Conservation (phyloP, 1,284 basidiomycete species). For the Trichosporon ovoides region DNA sequence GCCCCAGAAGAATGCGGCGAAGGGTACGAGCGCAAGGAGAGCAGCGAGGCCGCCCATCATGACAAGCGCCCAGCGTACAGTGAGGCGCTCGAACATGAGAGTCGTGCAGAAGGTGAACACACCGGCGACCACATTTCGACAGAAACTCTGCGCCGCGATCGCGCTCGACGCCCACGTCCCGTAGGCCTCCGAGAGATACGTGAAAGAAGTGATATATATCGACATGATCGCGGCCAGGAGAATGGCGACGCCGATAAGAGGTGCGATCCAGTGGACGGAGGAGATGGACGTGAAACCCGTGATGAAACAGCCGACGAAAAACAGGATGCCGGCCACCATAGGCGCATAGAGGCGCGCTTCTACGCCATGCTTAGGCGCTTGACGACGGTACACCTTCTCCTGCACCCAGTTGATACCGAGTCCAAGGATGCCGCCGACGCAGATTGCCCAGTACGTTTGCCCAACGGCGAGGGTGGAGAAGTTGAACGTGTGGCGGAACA, state of each 20-base stretch:
- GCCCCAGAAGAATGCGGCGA: conserved; percentile 38
- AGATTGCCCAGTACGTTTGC: conserved; percentile 57
- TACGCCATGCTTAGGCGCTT: conserved; percentile 57
- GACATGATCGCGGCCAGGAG: conserved; percentile 31
- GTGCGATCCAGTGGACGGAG: conserved; percentile 35
- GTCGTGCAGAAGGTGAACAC: conserved; percentile 19
- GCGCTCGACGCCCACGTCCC: conserved; percentile 26
- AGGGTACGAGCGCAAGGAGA: conserved; percentile 35
- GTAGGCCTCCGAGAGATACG: conserved; percentile 30
- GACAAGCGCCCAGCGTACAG: conserved; percentile 16
- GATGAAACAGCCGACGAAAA: conserved; percentile 61
- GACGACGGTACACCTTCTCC: conserved; percentile 61
- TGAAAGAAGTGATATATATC: conserved; percentile 37
- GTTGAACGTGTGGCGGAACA: conserved; percentile 59
- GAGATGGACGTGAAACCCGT: conserved; percentile 42
- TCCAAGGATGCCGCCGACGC: conserved; percentile 60
- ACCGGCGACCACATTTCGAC: conserved; percentile 28
- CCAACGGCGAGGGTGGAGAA: conserved; percentile 64
- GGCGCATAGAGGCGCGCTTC: conserved; percentile 69
- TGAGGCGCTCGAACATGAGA: conserved; percentile 17
- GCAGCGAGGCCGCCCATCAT: conserved; percentile 16
- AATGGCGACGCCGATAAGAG: conserved; percentile 57
- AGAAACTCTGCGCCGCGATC: conserved; percentile 26
- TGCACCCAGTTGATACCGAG: conserved; percentile 59
- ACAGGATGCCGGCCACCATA: conserved; percentile 59